Percentiles rank a stretch among this genome's conserved stretches.
phyloP scores from a whole-genome alignment of 2,329 filamentous ascomycete species.

The Pseudodiploospora longispora region DNA sequence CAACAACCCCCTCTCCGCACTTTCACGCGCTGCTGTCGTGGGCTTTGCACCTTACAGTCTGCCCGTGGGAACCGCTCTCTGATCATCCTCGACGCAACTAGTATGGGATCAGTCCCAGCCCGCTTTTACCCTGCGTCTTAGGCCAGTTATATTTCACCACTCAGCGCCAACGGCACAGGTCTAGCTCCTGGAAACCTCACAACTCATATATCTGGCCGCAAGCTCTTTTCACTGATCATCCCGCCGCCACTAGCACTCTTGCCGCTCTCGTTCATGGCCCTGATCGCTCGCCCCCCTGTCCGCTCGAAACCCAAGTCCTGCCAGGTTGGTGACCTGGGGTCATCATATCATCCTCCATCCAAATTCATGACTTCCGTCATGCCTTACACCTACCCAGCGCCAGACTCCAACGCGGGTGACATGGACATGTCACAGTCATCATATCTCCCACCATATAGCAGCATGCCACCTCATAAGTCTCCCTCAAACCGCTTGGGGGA shows the following conservation, averaged over 20 bases:
- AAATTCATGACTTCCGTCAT: constrained; percentile 20
- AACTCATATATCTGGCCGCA: neutral
- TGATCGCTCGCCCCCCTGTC: constrained; percentile 21
- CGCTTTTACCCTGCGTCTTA: constrained; percentile 5
- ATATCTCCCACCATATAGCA: constrained; percentile 22
- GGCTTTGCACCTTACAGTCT: too few relatives aligned
- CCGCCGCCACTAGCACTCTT: constrained; percentile 5
- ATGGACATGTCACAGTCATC: constrained; percentile 32
- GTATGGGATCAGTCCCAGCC: constrained; percentile 3
- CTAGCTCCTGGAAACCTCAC: neutral
- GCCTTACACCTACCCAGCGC: constrained; percentile 42
- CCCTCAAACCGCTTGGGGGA: constrained; percentile 21
- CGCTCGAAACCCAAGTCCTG: constrained; percentile 24
- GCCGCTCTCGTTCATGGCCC: constrained; percentile 24
- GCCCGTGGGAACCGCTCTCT: too few relatives aligned
- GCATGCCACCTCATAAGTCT: constrained; percentile 18
- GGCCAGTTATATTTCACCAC: constrained; percentile 8
- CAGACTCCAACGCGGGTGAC: constrained; percentile 29
- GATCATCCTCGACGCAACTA: constrained; percentile 1
- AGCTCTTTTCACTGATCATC: neutral
- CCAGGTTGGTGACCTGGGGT: constrained; percentile 16
- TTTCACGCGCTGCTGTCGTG: neutral
- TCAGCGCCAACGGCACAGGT: neutral
- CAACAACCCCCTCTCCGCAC: neutral
- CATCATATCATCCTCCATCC: neutral